phyloP scores from a whole-genome alignment of 352 stramenopile species.

The Phytophthora lateralis region DNA sequence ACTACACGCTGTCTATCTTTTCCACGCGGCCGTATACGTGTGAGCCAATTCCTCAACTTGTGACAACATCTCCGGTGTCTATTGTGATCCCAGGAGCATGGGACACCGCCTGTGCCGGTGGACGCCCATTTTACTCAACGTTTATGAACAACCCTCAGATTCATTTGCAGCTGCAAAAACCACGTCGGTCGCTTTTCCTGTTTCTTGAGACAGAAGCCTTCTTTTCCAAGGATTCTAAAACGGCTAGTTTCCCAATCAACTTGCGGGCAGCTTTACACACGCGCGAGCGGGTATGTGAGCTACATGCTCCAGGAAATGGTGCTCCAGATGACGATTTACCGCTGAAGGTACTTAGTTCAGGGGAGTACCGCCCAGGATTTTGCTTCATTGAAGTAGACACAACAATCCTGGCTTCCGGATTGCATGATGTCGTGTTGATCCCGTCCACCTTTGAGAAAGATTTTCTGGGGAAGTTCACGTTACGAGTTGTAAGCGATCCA shows the following conservation, averaged over 20 bases:
- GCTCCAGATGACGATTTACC: conserved; percentile 10
- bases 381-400: conserved; percentile 67
- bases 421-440: conserved; percentile 65
- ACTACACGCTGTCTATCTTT: conserved; percentile 90
- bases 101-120: conserved; percentile 50
- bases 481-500: conserved; percentile 68
- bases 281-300: conserved; percentile 48
- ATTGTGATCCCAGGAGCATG: conserved; percentile 56
- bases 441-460: conserved; percentile 75
- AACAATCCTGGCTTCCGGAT: conserved; percentile 21
- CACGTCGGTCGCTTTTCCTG: conserved; percentile 51
- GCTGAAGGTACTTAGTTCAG: conserved; percentile 60
- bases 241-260: conserved; percentile 58
- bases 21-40: conserved; percentile 79
- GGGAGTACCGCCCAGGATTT: conserved; percentile 81
- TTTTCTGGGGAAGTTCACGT: conserved; percentile 49
- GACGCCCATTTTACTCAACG: conserved; percentile 69
- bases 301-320: conserved; percentile 34
- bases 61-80: conserved; percentile 38
- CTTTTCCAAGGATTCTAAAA: conserved; percentile 31
- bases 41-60: conserved; percentile 52
- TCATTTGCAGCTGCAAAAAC: conserved; percentile 49
- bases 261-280: conserved; percentile 62
- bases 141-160: conserved; percentile 88
- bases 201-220: conserved; percentile 67